Base-by-base conservation (phyloP, 495 filamentous ascomycete genomes). In the Massariosphaeria phaeospora region DNA sequence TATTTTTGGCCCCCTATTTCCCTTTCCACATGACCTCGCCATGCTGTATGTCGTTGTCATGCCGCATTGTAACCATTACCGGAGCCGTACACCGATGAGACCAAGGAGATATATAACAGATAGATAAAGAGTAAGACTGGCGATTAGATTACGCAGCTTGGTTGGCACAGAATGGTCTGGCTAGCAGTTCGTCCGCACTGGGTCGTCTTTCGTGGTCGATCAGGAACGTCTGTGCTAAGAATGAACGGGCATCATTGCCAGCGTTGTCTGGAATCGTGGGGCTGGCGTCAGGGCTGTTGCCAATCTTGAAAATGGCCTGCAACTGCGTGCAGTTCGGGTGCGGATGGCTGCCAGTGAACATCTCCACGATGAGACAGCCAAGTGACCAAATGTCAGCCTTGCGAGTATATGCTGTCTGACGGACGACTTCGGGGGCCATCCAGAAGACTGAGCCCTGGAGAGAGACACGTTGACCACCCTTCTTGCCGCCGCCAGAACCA, bases 331-430 rank as follows among this genome's bases (percentile, higher is more conserved):
- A 96, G 72, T 96, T 91, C 0, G 93, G 93, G 79, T 96, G 96
- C 12, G 93, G 93, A 66, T 99, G 93, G 25, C 80, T 84, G 33
- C 93, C 93, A 13, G 91, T 97, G 74, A 99, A 94, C 93, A 99
- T 99, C 72, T 99, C 93, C 24, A 99, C 93, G 39, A 99, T 86
- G 17, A 99, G 73, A 69, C 93, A 99, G 20, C 93, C 93, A 29
- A 99, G 77, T 48, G 88, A 94, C 93, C 93, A 99, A 66, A 99
- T 97, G 68, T 99, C 93, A n/a, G 94, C 93, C 72, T 99, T 99
- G 67, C 91, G 89, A 0, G 93, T 97, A 68, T 99, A 96, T 0
- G 89, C 88, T 1, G 91, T 96, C 70, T 97, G 93, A 56, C 89
- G 90, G 46, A 99, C 94, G 26, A 99, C 93, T 71, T 99, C 93